Conservation (phyloP, 2,329 filamentous ascomycete species). For the Ilyonectria mors-panacis region DNA sequence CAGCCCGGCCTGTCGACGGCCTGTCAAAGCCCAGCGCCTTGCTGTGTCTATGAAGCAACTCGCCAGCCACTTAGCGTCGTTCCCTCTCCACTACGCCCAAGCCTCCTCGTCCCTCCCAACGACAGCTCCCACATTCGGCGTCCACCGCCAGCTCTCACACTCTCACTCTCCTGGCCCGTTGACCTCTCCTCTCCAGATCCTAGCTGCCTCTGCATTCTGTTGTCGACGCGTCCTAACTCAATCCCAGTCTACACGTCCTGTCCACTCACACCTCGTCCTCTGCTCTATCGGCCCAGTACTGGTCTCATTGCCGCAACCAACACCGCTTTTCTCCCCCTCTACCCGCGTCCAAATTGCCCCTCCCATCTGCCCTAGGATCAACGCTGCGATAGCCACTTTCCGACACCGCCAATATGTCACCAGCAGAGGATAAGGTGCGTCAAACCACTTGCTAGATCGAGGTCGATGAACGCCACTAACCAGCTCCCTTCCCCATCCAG, state of each 20-base stretch:
- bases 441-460: slow-evolving; percentile 7
- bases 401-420: slow-evolving; percentile 47
- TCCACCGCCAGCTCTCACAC: slow-evolving; percentile 32
- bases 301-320: slow-evolving; percentile 18
- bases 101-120: slow-evolving; percentile 29
- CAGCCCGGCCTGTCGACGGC: slow-evolving; percentile 40
- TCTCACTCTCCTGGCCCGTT: slow-evolving; percentile 15
- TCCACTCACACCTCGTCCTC: slow-evolving; percentile 14
- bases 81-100: slow-evolving; percentile 32
- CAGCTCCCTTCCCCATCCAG: slow-evolving; percentile 34
- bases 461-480: slow-evolving; percentile 30
- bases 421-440: slow-evolving; percentile 53
- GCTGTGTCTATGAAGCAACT: slow-evolving; percentile 35
- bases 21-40: slow-evolving; percentile 38
- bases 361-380: slow-evolving; percentile 29
- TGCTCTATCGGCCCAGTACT: slow-evolving; percentile 10
- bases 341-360: slow-evolving; percentile 19
- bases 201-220: slow-evolving; percentile 9
- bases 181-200: slow-evolving; percentile 10
- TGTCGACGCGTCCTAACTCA: slow-evolving; percentile 11
- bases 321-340: slow-evolving; percentile 24
- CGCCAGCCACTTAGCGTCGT: slow-evolving; percentile 38
- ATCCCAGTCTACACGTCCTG: slow-evolving; percentile 20
- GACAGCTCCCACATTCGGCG: slow-evolving; percentile 18
- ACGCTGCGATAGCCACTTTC: slow-evolving; percentile 31